Base-by-base conservation (phyloP, 179 eudicot species). In the Patellifolia procumbens region DNA sequence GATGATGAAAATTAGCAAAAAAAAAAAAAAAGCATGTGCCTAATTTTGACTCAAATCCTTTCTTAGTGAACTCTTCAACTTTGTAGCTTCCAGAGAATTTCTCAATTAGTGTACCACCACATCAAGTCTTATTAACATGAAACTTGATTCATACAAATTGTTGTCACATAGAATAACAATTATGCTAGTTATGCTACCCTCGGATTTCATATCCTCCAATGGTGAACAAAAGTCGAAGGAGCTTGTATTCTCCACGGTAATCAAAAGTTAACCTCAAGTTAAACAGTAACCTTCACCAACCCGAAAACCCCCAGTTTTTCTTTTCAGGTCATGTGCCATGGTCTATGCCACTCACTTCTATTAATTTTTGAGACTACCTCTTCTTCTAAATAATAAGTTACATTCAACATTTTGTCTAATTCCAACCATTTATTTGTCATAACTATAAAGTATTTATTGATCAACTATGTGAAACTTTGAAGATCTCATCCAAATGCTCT, bases 231-330 rank as follows among this genome's bases (percentile, higher is more conserved):
- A 39, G n/a, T n/a, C n/a, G n/a, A n/a, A n/a, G n/a, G n/a, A n/a
- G n/a, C n/a, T n/a, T n/a, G n/a, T n/a, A n/a, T n/a, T n/a, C n/a
- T n/a, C n/a, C n/a, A n/a, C n/a, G n/a, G n/a, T n/a, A n/a, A n/a
- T n/a, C n/a, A n/a, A n/a, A n/a, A 29, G 20, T 62, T 19, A 31
- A 62, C 42, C 67, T 62, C 67, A 62, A 62, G n/a, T 62, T 17
- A 17, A 34, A 31, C 10, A 34, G 16, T 31, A 48, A 62, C 67
- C 67, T 62, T 17, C 6, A 31, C 29, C 29, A n/a, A 9, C 32
- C 34, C 64, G 34, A n/a, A n/a, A n/a, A n/a, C 10, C 64, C 64
- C 64, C 34, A 4, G 4, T 11, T 59, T 26, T 24, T 28, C 64
- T 2, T 59, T 59, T 17, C 19, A 10, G 16, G 12, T 62, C n/a